Base-by-base conservation (phyloP, 495 filamentous ascomycete genomes). In the Aspergillus indologenus region DNA sequence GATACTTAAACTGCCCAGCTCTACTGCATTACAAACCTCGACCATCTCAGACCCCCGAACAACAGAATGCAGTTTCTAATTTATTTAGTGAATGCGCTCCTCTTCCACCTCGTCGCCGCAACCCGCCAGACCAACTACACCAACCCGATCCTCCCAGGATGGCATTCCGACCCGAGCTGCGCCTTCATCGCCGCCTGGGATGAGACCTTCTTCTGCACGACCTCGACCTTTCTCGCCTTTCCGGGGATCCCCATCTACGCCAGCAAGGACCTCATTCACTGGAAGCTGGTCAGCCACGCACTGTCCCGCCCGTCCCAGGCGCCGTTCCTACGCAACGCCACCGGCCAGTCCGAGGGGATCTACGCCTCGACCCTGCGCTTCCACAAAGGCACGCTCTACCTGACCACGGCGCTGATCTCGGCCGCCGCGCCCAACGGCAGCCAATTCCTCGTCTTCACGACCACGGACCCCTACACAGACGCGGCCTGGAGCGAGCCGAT, bases 201-300 rank as follows among this genome's bases (percentile, higher is more conserved):
- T 42, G 64, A 67, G 47, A 61, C 60, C 26, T 60, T 57, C 53
- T 71, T 68, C 40, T 68, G 66, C 46, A 56, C 64, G 0, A 59
- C 64, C 0, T 68, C 65, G 7, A 63, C 61, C 3, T 71, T 71
- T 31, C 45, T 62, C 21, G 48, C 58, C 18, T 61, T 57, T 14
- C 68, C 68, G 14, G 68, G 63, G 3, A 55, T 66, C n/a, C 68
- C 68, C 11, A 55, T 71, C 6, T 67, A 65, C 43, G 64, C 65
- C 14, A 65, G 62, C 29, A 63, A 62, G 48, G 68, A 68, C 40
- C 54, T 71, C 5, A 5, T 58, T 5, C 26, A 63, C 48, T 71
- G 69, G 69, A 54, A 65, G 23, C 64, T 69, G 8, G 54, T 54
- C 7, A 67, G 68, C 47, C 51, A 69, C 49, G 64, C 52, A 11